Conservation (phyloP, 1,139 yeast genomes). For the Wickerhamomyces sp. region DNA sequence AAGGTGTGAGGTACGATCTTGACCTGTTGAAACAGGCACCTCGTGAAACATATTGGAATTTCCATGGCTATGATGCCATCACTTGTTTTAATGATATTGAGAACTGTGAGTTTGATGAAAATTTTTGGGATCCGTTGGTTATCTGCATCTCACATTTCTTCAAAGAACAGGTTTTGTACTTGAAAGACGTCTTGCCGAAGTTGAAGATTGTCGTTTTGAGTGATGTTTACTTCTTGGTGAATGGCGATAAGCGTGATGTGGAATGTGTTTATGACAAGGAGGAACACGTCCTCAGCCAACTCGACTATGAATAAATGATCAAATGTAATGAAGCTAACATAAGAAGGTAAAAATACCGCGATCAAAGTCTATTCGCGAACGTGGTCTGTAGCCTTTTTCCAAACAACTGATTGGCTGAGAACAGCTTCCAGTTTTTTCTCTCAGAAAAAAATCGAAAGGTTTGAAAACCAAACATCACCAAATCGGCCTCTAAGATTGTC, state of each 20-base stretch:
- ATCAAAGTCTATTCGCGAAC: too few species aligned
- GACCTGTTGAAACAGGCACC: slow-evolving; percentile 27
- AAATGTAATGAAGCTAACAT: too few species aligned
- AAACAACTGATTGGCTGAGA: too few species aligned
- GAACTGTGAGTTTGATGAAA: slow-evolving; percentile 30
- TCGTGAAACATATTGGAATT: slow-evolving; percentile 33
- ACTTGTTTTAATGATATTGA: slow-evolving; percentile 29
- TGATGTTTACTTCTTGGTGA: not conserved
- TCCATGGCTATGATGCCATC: slow-evolving; percentile 35
- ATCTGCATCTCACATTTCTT: slow-evolving; percentile 36
- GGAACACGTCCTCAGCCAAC: too few species aligned
- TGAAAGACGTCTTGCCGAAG: not conserved
- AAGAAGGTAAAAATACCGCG: too few species aligned
- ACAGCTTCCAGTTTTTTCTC: too few species aligned
- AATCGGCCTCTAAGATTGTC: too few species aligned
- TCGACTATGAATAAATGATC: too few species aligned
- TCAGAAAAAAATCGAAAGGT: too few species aligned
- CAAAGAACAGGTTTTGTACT: slow-evolving; percentile 10
- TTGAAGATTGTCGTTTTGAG: not conserved
- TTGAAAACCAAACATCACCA: too few species aligned
- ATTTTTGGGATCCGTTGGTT: slow-evolving; percentile 25
- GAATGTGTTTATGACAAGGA: slow-evolving; percentile 2
- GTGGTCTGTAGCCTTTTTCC: too few species aligned
- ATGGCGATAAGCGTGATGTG: not conserved
- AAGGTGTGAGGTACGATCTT: slow-evolving; percentile 23